Conservation (phyloP, 176 grass and related monocot species). For the Tuctoria greenei region DNA sequence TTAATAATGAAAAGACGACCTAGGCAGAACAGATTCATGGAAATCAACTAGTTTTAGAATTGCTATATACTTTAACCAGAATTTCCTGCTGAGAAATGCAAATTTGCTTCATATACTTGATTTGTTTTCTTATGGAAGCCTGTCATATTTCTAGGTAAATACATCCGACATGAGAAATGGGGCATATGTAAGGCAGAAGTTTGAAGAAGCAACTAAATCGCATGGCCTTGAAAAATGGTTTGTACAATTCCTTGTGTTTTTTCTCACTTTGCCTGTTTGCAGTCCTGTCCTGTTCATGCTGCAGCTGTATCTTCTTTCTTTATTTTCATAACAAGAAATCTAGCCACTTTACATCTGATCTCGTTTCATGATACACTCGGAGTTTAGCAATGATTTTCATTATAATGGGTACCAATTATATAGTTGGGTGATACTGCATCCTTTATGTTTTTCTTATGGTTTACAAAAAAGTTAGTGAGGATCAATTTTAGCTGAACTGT, state of each 20-base stretch:
- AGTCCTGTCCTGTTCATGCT: slow-evolving; percentile 9
- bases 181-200: slow-evolving; percentile 74
- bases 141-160: slow-evolving; percentile 64
- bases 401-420: too few relatives aligned
- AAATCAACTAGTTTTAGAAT: not conserved
- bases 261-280: slow-evolving; percentile 13
- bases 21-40: not conserved
- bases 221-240: slow-evolving; percentile 89
- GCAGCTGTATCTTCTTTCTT: slow-evolving; percentile 3
- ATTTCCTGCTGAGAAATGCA: slow-evolving; percentile 15
- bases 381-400: too few relatives aligned
- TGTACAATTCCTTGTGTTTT: slow-evolving; percentile 27
- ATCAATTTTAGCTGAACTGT: not conserved
- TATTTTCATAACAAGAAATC: too few relatives aligned
- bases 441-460: not conserved
- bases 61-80: not conserved
- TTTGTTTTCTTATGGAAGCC: slow-evolving; percentile 15
- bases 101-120: slow-evolving; percentile 4
- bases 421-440: not conserved
- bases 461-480: not conserved
- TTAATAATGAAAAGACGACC: slow-evolving; percentile 1
- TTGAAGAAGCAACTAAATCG: slow-evolving; percentile 83
- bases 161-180: slow-evolving; percentile 95
- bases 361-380: too few relatives aligned
- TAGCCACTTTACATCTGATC: too few relatives aligned